Conservation (phyloP, 352 stramenopile species). For the Pythium grandisporangium region DNA sequence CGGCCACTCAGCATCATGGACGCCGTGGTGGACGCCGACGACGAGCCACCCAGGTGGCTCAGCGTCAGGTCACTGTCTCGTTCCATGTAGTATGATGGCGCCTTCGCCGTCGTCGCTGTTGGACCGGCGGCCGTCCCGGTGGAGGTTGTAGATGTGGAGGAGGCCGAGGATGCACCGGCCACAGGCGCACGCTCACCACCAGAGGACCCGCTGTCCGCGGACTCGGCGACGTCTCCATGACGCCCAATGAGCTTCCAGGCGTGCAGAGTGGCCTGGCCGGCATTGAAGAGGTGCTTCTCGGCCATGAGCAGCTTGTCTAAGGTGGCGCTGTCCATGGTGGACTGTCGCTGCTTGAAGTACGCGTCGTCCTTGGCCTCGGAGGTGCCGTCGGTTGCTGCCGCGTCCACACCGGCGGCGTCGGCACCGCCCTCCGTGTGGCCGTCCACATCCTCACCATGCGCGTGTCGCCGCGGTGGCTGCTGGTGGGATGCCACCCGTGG, state of each 20-base stretch:
- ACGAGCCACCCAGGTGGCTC: conserved; percentile 5
- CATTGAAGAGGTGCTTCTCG: conserved; percentile 75
- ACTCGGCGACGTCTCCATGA: conserved; percentile 7
- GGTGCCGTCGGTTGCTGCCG: neutral
- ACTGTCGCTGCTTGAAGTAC: conserved; percentile 55
- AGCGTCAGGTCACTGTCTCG: neutral
- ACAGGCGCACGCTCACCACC: too few species aligned
- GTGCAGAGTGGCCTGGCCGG: conserved; percentile 69
- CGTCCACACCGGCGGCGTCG: neutral
- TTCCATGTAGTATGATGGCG: conserved; percentile 1
- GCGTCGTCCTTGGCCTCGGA: conserved; percentile 31
- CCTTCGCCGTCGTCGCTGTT: conserved; percentile 9
- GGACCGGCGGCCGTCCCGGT: neutral
- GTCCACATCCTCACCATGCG: too few species aligned
- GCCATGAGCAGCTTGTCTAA: conserved; percentile 74
- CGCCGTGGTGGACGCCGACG: neutral
- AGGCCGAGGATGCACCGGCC: conserved; percentile 7
- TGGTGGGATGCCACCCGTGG: neutral
- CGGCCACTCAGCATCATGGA: neutral
- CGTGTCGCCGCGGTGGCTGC: neutral
- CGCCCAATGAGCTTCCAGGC: conserved; percentile 75
- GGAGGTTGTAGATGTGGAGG: neutral
- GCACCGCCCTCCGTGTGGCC: too few species aligned
- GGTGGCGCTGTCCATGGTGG: conserved; percentile 74
- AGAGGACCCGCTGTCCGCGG: too few species aligned